Conservation (phyloP, 2,329 filamentous ascomycete species). For the Aspergillus tamarii region DNA sequence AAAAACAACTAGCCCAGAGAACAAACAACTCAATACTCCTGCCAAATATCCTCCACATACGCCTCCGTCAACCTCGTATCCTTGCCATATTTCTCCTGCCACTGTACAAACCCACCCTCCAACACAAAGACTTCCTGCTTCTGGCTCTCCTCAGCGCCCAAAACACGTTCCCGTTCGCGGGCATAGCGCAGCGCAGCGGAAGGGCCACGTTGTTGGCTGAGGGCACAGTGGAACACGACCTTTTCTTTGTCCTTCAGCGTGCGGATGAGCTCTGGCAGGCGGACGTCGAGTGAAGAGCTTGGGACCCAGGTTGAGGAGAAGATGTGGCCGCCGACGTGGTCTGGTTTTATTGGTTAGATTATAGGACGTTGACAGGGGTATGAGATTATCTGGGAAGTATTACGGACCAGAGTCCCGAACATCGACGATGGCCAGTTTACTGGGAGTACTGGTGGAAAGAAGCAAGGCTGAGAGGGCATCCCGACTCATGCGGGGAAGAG, state of each 20-base stretch:
- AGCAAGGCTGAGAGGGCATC: constrained; percentile 70
- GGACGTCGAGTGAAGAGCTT: constrained; percentile 70
- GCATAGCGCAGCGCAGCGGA: constrained; percentile 77
- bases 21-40: constrained; percentile 45
- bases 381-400: neutral
- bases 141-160: constrained; percentile 44
- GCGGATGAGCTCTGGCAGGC: constrained; percentile 80
- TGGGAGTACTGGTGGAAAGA: constrained; percentile 51
- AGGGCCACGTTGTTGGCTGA: constrained; percentile 89
- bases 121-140: constrained; percentile 79
- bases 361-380: neutral
- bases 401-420: constrained; percentile 77
- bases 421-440: constrained; percentile 74
- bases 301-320: constrained; percentile 75
- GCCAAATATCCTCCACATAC: constrained; percentile 85
- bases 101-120: constrained; percentile 81
- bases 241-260: constrained; percentile 75
- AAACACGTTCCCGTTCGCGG: constrained; percentile 62
- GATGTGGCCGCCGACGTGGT: constrained; percentile 92
- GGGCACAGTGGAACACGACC: constrained; percentile 91
- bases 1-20: neutral
- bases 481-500: constrained; percentile 68
- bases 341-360: constrained; percentile 47
- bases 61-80: constrained; percentile 82
- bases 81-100: constrained; percentile 80